phyloP scores from a whole-genome alignment of 345 rosid genomes.

The Aquilaria malaccensis region DNA sequence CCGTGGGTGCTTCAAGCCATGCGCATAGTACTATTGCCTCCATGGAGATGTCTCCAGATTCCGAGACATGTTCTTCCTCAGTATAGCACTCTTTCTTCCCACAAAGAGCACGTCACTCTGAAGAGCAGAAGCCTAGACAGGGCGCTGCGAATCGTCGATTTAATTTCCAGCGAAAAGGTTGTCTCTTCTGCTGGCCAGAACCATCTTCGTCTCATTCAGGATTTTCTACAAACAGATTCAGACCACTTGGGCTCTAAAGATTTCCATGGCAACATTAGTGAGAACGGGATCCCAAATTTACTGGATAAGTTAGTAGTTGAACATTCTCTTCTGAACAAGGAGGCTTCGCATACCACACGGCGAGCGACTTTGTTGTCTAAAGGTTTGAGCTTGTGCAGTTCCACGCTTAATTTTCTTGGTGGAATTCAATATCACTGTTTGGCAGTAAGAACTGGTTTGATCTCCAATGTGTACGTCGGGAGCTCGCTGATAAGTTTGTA shows the following conservation, averaged over 20 bases:
- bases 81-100: constrained; percentile 27
- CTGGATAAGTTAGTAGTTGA: constrained; percentile 26
- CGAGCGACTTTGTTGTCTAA: constrained; percentile 43
- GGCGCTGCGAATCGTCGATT: constrained; percentile 45
- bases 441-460: constrained; percentile 49
- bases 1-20: constrained; percentile 26
- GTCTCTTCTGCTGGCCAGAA: constrained; percentile 5
- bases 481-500: constrained; percentile 56
- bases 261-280: background rate
- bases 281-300: constrained; percentile 14
- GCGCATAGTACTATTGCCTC: too few species aligned
- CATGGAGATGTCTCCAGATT: constrained; percentile 43
- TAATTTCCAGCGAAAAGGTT: constrained; percentile 28
- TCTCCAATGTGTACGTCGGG: constrained; percentile 60
- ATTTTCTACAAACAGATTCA: constrained; percentile 33
- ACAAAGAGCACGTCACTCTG: constrained; percentile 9
- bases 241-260: constrained; percentile 6
- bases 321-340: constrained; percentile 7
- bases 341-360: constrained; percentile 5
- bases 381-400: constrained; percentile 51
- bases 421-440: constrained; percentile 61
- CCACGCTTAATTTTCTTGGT: constrained; percentile 27
- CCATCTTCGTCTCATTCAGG: constrained; percentile 57
- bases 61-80: background rate
- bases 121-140: constrained; percentile 29